phyloP scores from a whole-genome alignment of 768 basidiomycete genomes.

The Crucibulum laeve region DNA sequence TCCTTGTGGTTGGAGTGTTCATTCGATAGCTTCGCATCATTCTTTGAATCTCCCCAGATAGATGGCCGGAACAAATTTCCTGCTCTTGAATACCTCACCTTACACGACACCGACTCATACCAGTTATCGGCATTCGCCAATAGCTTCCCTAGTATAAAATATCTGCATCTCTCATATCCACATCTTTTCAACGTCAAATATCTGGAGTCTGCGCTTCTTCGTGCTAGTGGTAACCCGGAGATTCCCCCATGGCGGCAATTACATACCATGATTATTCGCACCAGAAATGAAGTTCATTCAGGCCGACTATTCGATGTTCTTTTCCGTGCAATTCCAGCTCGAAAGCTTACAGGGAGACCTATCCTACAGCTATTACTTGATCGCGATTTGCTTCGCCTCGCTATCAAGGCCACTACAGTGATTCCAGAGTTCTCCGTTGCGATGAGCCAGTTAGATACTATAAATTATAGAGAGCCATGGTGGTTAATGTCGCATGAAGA shows the following conservation, averaged over 20 bases:
- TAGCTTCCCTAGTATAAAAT: constrained; percentile 24
- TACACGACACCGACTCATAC: constrained; percentile 1
- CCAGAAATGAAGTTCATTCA: constrained; percentile 17
- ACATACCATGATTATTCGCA: constrained; percentile 22
- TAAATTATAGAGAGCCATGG: constrained; percentile 26
- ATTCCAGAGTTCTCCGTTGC: constrained; percentile 3
- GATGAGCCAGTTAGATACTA: constrained; percentile 11
- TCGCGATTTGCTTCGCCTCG: constrained; percentile 17
- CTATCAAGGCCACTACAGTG: background rate
- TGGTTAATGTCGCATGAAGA: constrained; percentile 19
- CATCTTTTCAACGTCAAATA: constrained; percentile 13
- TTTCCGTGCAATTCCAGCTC: constrained; percentile 10
- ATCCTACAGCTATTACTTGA: constrained; percentile 23
- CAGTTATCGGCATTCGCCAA: constrained; percentile 3
- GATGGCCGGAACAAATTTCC: constrained; percentile 19
- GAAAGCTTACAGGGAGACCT: constrained; percentile 10
- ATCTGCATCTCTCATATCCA: constrained; percentile 24
- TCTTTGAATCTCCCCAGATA: constrained; percentile 18
- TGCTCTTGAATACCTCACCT: constrained; percentile 27
- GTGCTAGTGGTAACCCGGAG: constrained; percentile 6
- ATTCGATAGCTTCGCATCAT: constrained; percentile 13
- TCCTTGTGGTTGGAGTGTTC: constrained; percentile 30
- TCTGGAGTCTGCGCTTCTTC: constrained; percentile 13
- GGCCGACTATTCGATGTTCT: constrained; percentile 14
- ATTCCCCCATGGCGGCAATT: constrained; percentile 14